Base-by-base conservation (phyloP, 2,329 filamentous ascomycete genomes). In the Akanthomyces muscarius region DNA sequence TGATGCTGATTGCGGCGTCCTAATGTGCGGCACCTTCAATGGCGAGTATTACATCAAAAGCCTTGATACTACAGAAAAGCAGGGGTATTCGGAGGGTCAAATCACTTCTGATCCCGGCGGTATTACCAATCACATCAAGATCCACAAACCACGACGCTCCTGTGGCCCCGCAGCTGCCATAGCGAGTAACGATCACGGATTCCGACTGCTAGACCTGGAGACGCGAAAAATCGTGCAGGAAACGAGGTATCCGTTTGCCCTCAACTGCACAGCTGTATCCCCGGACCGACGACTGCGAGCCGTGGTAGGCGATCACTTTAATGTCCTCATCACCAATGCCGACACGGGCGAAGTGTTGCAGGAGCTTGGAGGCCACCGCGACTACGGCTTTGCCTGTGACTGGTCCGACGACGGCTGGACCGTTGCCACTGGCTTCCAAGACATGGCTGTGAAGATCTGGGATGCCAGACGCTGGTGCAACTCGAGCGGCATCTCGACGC, bases 381-480 rank as follows among this genome's bases (percentile, higher is more conserved):
- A 92, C 70, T 89, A 83, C 67, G 89, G 86, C 2, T 94, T 93
- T 69, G 86, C 90, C 1, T 92, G 89, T 69, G 90, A 89, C 67
- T 94, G 90, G 90, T 88, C 89, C 21, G 86, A 89, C 60, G 88
- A 93, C 71, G 90, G 89, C 38, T 86, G 87, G 77, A 88, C 87
- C 14, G 82, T 93, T 23, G 90, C 90, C 14, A 93, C 90, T 0
- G 90, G 87, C 25, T 89, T 88, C 65, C 90, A 94, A 73, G 90
- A 94, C 73, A 88, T 83, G 71, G 83, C 81, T 33, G 81, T 93
- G 67, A 86, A 87, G 66, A 85, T 94, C 55, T 93, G 89, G 86
- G 90, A 94, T 71, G 88, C 89, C 8, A 83, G 90, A 10, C 86
- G 83, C 61, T 91, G 89, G 87, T 80, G 76, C 51, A 76, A 81